These are phyloP conservation scores for Phlebopus sp. DNA, from an alignment of 1,284 basidiomycete genomes.

Conservation along the genomic window DNA sequence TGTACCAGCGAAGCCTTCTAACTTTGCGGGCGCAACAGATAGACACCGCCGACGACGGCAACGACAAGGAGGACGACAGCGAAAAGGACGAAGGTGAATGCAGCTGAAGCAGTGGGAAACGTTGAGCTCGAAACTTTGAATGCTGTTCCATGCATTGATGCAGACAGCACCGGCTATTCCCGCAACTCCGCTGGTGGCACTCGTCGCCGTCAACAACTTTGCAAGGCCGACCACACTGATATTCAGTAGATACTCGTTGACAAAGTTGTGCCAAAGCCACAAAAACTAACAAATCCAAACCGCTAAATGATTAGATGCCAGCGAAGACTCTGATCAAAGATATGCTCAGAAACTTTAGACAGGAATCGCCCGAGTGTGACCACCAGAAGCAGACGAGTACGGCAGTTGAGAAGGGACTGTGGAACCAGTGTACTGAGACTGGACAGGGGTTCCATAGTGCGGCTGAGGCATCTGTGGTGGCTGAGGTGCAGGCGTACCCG, in stretches of 20 bases:
- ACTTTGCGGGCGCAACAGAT: constrained; percentile 8
- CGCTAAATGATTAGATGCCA: not conserved
- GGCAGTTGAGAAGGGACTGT: constrained; percentile 1
- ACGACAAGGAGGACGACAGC: constrained; percentile 7
- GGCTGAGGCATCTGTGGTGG: not conserved
- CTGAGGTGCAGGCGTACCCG: constrained; percentile 1
- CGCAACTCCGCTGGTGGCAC: constrained; percentile 33
- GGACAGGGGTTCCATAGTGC: not conserved
- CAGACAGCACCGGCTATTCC: constrained; percentile 20
- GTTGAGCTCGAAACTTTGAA: constrained; percentile 9
- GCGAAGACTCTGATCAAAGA: not conserved
- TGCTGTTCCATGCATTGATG: constrained; percentile 1
- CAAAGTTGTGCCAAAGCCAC: too few species aligned
- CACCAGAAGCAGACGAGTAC: not conserved
- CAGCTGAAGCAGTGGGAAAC: constrained; percentile 13
- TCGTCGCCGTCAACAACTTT: not conserved
- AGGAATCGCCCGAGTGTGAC: not conserved
- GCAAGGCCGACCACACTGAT: not conserved
- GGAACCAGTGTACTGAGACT: constrained; percentile 5
- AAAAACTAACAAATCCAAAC: not conserved
- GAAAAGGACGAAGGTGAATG: constrained; percentile 10
- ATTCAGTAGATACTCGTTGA: too few species aligned
- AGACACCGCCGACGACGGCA: constrained; percentile 11
- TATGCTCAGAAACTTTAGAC: too few species aligned
- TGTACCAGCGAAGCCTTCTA: constrained; percentile 12